A percentile compares a stretch with the other conserved stretches of the same genome.
phyloP scores from a whole-genome alignment of 2,329 filamentous ascomycete species.

The Pseudogymnoascus sp. region DNA sequence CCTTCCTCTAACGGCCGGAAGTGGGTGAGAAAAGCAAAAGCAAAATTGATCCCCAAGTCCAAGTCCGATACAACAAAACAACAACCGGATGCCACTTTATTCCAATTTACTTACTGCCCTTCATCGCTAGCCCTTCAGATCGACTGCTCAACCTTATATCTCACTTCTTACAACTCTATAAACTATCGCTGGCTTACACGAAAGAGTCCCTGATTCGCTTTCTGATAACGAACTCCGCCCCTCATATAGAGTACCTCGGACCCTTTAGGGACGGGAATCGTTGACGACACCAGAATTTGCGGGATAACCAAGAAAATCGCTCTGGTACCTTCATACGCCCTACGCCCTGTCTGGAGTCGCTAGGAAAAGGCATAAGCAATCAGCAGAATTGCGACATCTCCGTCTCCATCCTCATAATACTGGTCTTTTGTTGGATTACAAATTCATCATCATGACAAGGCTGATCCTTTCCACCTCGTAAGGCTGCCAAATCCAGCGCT shows the following conservation, averaged over 20 bases:
- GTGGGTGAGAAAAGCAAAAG: conserved; percentile 8
- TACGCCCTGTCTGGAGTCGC: conserved; percentile 1
- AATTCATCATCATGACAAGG: conserved; percentile 51
- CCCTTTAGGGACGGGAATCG: conserved; percentile 6
- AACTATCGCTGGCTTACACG: neutral
- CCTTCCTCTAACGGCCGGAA: neutral
- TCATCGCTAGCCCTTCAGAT: neutral
- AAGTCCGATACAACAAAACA: neutral
- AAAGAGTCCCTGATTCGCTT: neutral
- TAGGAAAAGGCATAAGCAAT: conserved; percentile 6
- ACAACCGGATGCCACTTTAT: neutral
- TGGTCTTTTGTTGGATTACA: conserved; percentile 6
- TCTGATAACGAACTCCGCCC: conserved; percentile 8
- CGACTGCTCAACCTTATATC: neutral
- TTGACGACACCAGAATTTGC: conserved; percentile 7
- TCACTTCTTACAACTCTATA: neutral
- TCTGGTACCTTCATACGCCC: conserved; percentile 2
- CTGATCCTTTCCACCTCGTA: conserved; percentile 81
- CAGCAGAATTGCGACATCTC: conserved; percentile 3
- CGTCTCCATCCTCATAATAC: conserved; percentile 5
- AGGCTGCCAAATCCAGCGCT: conserved; percentile 28
- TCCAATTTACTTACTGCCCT: neutral
- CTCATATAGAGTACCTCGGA: conserved; percentile 1
- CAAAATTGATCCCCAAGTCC: neutral
- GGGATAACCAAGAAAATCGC: neutral